Conservation (phyloP, 2,329 filamentous ascomycete genomes). For the Cladosporium sphaerospermum region DNA sequence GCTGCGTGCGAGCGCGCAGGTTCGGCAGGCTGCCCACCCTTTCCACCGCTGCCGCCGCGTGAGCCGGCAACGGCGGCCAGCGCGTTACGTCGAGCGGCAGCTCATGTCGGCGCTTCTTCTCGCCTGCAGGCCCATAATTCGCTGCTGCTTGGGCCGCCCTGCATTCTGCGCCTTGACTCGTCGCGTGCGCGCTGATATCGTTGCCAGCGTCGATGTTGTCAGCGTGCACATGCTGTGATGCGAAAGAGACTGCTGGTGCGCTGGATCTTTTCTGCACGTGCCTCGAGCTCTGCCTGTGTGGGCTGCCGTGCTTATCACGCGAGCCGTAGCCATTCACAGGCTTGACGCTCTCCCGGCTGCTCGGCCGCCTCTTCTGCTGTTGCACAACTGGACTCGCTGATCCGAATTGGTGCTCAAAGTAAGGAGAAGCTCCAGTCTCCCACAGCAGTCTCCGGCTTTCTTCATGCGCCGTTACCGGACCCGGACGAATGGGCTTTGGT, state of each 20-base stretch:
- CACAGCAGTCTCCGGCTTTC: slow-evolving; percentile 1
- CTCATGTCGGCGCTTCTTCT: slow-evolving; percentile 6
- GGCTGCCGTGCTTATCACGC: neutral
- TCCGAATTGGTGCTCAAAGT: neutral
- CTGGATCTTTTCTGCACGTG: neutral
- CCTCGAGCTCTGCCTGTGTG: neutral
- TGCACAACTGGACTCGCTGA: slow-evolving; percentile 3
- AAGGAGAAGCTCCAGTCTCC: neutral
- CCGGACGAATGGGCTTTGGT: neutral
- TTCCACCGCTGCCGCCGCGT: neutral
- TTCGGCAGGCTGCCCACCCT: slow-evolving; percentile 10
- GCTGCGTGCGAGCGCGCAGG: slow-evolving; percentile 9
- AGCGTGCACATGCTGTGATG: neutral
- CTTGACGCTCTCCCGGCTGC: too few species aligned
- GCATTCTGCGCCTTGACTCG: neutral
- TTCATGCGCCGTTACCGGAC: neutral
- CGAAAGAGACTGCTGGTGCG: too few species aligned
- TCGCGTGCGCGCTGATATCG: neutral
- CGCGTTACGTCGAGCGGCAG: slow-evolving; percentile 9
- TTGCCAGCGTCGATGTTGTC: neutral
- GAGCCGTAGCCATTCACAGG: neutral
- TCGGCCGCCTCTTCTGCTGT: neutral
- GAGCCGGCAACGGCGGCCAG: slow-evolving; percentile 7
- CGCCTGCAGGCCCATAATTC: slow-evolving; percentile 1
- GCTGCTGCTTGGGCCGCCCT: slow-evolving; percentile 5